phyloP scores from a whole-genome alignment of 2,329 filamentous ascomycete species.

The Alternaria brassicicola region DNA sequence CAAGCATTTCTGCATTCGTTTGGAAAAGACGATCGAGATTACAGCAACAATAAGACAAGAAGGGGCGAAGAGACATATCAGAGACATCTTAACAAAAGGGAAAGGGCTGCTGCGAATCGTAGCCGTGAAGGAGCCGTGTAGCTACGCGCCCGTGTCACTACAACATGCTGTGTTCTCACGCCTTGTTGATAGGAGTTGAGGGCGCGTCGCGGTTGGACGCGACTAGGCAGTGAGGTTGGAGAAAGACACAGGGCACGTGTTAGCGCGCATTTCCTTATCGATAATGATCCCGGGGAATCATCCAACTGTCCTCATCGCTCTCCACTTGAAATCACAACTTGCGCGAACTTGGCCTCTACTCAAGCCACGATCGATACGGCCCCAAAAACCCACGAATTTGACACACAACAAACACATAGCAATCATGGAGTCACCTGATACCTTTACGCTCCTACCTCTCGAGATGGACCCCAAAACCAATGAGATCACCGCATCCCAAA shows the following conservation, averaged over 20 bases:
- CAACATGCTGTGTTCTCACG: not conserved
- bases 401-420: not conserved
- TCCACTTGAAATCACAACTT: conserved; percentile 5
- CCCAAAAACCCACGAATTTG: not conserved
- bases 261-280: conserved; percentile 23
- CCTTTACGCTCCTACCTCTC: conserved; percentile 83
- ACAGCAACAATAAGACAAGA: not conserved
- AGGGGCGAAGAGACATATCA: not conserved
- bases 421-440: conserved; percentile 56
- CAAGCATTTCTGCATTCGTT: not conserved
- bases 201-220: not conserved
- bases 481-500: conserved; percentile 62
- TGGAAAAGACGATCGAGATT: not conserved
- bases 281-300: conserved; percentile 18
- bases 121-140: not conserved
- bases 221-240: not conserved
- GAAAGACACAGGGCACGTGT: conserved; percentile 14
- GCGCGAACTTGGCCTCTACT: not conserved
- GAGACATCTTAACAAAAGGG: not conserved
- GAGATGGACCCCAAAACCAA: conserved; percentile 83
- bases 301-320: conserved; percentile 33
- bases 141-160: too few species aligned
- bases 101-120: not conserved
- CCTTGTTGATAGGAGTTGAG: not conserved
- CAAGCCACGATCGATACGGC: not conserved